Evolutionary conservation across 768 basidiomycete genomes (phyloP).

Genomic region (Naganishia kalamii): DNA sequence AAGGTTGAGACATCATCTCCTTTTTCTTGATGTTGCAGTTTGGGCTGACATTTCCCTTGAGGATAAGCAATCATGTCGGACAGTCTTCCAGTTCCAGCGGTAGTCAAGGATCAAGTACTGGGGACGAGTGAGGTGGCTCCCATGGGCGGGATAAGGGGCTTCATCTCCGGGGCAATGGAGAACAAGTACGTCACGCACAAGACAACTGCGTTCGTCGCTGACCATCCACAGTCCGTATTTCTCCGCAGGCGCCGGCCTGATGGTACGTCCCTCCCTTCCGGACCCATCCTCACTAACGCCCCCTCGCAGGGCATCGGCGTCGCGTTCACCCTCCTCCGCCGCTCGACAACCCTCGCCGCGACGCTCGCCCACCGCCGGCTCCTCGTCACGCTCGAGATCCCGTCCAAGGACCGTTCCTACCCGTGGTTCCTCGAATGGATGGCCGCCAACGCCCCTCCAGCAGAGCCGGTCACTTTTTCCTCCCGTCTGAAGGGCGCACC

Average conservation of each 20-base stretch:
- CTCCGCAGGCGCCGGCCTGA: conserved; percentile 93
- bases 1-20: too few relatives aligned
- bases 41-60: too few relatives aligned
- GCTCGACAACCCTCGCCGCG: conserved; percentile 62
- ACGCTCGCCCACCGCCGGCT: conserved; percentile 76
- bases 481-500: neutral
- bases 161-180: conserved; percentile 7
- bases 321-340: conserved; percentile 67
- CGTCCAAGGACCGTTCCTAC: conserved; percentile 88
- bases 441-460: conserved; percentile 59
- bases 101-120: neutral
- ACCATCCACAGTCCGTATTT: conserved; percentile 74
- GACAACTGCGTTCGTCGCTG: neutral
- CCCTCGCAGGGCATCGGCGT: conserved; percentile 77
- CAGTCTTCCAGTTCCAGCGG: neutral
- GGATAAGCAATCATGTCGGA: too few relatives aligned
- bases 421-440: conserved; percentile 98
- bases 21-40: too few relatives aligned
- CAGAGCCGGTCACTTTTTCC: conserved; percentile 19
- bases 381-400: conserved; percentile 91
- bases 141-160: neutral
- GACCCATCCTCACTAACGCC: neutral
- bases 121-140: neutral
- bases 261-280: conserved; percentile 55
- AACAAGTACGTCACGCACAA: conserved; percentile 1